Conservation (phyloP, 768 basidiomycete species). For the Xerocomus potaroensis region DNA sequence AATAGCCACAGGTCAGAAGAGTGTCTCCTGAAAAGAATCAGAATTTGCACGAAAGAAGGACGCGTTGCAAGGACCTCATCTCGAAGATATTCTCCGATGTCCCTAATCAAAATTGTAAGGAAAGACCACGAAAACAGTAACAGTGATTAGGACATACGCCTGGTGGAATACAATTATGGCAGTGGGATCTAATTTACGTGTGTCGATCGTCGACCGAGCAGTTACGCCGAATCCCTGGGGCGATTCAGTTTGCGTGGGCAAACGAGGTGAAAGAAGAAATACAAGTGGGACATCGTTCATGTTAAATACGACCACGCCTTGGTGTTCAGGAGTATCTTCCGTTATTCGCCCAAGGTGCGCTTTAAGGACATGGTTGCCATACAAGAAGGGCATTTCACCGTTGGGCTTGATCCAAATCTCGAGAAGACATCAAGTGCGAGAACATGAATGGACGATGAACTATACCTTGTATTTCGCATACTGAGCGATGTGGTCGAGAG, state of each 20-base stretch:
- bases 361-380: constrained; percentile 97
- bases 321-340: constrained; percentile 98
- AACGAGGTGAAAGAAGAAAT: constrained; percentile 15
- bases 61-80: constrained; percentile 66
- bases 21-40: constrained; percentile 56
- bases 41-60: constrained; percentile 3
- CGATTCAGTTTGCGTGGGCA: constrained; percentile 5
- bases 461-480: constrained; percentile 96
- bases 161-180: constrained; percentile 98
- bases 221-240: constrained; percentile 95
- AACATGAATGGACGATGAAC: constrained; percentile 10
- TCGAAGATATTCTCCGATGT: constrained; percentile 96
- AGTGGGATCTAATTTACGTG: constrained; percentile 94
- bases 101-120: constrained; percentile 43
- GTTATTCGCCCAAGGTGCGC: constrained; percentile 98
- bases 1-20: constrained; percentile 48
- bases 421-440: background rate
- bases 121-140: background rate
- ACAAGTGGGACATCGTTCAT: constrained; percentile 96
- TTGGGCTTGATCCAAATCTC: constrained; percentile 99
- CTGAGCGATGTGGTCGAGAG: constrained; percentile 88
- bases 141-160: constrained; percentile 48
- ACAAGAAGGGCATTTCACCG: constrained; percentile 98
- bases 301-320: constrained; percentile 94
- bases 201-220: constrained; percentile 91